Base-by-base conservation (phyloP, 2,329 filamentous ascomycete genomes). In the Macrophomina pseudophaseolina region DNA sequence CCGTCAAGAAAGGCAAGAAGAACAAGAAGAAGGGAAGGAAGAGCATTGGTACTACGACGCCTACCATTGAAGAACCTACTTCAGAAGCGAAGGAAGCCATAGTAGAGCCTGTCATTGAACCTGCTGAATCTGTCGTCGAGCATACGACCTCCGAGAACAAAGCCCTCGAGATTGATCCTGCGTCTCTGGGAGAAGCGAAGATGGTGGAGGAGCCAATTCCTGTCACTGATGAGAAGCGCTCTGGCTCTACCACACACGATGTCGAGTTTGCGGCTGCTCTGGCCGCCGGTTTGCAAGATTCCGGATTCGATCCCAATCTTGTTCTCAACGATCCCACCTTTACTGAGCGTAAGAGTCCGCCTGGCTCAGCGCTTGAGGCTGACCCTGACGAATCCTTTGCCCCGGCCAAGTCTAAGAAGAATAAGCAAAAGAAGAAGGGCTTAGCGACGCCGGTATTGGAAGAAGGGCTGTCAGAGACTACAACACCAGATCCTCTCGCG, bases 181-280 rank as follows among this genome's bases (percentile, higher is more conserved):
- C 2, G 18, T 7, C n/a, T 33, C 28, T 7, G 4, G 16, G 35
- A 16, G 9, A 33, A 38, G 7, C 28, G 6, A 48, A 35, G 30
- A 28, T 48, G 5, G 14, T 35, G 5, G 11, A 9, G 4, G 56
- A 48, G 14, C 16, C 30, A 16, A n/a, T 16, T 2, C n/a, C 40
- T 65, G 28, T 14, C 12, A 5, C 18, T 14, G 51, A 30, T 5
- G 49, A 54, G 12, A 58, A 73, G 7, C 69, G 68, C 11, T 62
- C 71, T 1, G 66, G 60, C 38, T 71, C 73, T 52, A 76, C 76
- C 18, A 69, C 73, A 28, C 71, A 72, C 8, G 79, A 82, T 56
- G 77, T 82, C 42, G 82, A 83, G 68, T 84, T 84, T 64, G 80
- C 82, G 30, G 82, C 81, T 4, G 80, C 81, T 4, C 71, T 84